phyloP scores from a whole-genome alignment of 2,329 filamentous ascomycete genomes.

The Calycina herbarum region DNA sequence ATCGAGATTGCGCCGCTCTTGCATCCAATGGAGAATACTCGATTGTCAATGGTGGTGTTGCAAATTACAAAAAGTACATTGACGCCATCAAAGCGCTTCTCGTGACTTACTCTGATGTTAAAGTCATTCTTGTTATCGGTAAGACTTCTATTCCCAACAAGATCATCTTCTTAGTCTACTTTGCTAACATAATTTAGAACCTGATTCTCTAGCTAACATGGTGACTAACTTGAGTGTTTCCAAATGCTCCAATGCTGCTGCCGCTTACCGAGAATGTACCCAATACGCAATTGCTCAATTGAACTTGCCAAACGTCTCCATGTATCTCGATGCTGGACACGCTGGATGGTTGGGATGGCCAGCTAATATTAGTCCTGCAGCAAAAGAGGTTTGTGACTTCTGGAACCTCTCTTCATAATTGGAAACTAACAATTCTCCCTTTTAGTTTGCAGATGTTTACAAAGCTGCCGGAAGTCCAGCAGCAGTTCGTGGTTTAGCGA shows the following conservation, averaged over 20 bases:
- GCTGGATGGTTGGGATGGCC: conserved; percentile 65
- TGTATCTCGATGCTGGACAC: conserved; percentile 65
- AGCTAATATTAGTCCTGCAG: conserved; percentile 55
- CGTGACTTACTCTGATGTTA: conserved; percentile 54
- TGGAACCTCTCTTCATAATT: no score
- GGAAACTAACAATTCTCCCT: no score
- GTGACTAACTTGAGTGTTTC: conserved; percentile 58
- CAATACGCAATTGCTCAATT: conserved; percentile 56
- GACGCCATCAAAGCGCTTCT: conserved; percentile 54
- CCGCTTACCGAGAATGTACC: conserved; percentile 55
- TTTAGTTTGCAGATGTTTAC: conserved; percentile 48
- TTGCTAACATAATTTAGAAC: conserved; percentile 43
- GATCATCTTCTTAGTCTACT: neutral
- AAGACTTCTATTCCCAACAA: conserved; percentile 16
- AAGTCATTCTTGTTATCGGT: conserved; percentile 50
- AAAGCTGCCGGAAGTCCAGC: conserved; percentile 47
- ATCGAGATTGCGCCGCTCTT: conserved; percentile 62
- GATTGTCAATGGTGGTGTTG: conserved; percentile 50
- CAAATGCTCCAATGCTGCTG: conserved; percentile 54
- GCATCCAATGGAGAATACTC: conserved; percentile 63
- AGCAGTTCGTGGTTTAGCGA: conserved; percentile 52
- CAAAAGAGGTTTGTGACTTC: conserved; percentile 32
- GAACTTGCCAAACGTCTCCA: conserved; percentile 60
- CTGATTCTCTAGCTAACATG: conserved; percentile 62
- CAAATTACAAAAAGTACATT: conserved; percentile 55